Evolutionary conservation across 1,139 yeast genomes (phyloP).

Genomic region (Ogataea hybrid): DNA sequence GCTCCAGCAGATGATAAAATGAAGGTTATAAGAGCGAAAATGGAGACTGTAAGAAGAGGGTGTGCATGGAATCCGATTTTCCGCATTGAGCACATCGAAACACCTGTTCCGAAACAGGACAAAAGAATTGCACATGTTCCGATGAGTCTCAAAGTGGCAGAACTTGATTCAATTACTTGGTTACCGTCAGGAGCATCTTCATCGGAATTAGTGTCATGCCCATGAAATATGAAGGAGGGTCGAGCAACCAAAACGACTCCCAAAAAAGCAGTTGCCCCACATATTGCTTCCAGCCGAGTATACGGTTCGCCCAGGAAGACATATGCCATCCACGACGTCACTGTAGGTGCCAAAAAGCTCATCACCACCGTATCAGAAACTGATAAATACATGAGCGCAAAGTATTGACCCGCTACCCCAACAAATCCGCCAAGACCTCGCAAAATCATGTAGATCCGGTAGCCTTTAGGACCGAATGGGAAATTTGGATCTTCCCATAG

Average conservation of each 20-base stretch:
- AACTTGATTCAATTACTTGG: conserved; percentile 27
- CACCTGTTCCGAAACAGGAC: conserved; percentile 71
- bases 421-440: conserved; percentile 76
- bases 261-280: conserved; percentile 63
- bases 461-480: conserved; percentile 67
- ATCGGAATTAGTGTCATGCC: conserved; percentile 23
- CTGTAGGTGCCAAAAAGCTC: conserved; percentile 74
- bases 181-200: conserved; percentile 15
- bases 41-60: conserved; percentile 75
- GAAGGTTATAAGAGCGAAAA: conserved; percentile 63
- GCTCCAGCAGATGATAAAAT: conserved; percentile 56
- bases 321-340: conserved; percentile 76
- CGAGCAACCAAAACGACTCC: conserved; percentile 84
- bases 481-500: conserved; percentile 51
- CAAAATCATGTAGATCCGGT: conserved; percentile 47
- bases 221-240: conserved; percentile 71
- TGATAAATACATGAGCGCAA: conserved; percentile 68
- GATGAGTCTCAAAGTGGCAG: conserved; percentile 36
- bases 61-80: conserved; percentile 77
- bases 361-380: conserved; percentile 67
- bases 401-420: conserved; percentile 53
- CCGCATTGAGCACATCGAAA: conserved; percentile 69
- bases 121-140: conserved; percentile 67
- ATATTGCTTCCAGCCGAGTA: conserved; percentile 61
- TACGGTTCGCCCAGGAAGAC: conserved; percentile 65